Base-by-base conservation (phyloP, 1,284 basidiomycete species). In the Heliocybe sulcata region DNA sequence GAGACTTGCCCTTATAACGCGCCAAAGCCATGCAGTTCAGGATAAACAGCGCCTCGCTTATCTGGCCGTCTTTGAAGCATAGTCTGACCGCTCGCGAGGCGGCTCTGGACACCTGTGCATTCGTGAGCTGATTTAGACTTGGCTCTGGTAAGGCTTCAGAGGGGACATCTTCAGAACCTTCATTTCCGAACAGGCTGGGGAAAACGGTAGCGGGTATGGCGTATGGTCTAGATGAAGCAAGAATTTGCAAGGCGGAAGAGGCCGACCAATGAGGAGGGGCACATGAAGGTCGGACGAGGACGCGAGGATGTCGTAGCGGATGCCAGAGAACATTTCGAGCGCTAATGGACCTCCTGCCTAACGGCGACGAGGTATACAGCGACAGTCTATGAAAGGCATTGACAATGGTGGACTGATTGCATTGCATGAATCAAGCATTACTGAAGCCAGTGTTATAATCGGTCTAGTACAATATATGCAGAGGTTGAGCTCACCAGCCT, bases 351-450 rank as follows among this genome's bases (percentile, higher is more conserved):
- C 45, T 19, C 29, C 14, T 25, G n/a, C 6, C 47, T 27, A 19
- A 52, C 29, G 27, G 14, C 25, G 38, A 49, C 2, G 29, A 35
- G 29, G 16, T 35, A 58, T 33, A 53, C 25, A 38, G 53, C 20
- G 57, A 45, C 38, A n/a, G 47, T 31, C 42, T 54, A 11, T 60
- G 51, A 14, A 52, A 35, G 53, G 56, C 31, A 69, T 69, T 77
- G 73, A 76, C 71, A 64, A 72, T 65, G 62, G 65, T 72, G 56
- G 72, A 75, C 76, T 74, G 76, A 69, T 69, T 74, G 74, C 81
- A 82, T 83, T 71, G 81, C 82, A 85, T 84, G 76, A 72, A 76
- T 68, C 66, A 72, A 64, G 76, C 78, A 81, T 82, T 64, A 71
- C 79, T 75, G 56, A 14, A 26, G 8, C 8, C 22, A 49, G 12